Evolutionary conservation across 176 grass and related monocot genomes (phyloP).

Genomic region (Tillandsia leiboldiana): DNA sequence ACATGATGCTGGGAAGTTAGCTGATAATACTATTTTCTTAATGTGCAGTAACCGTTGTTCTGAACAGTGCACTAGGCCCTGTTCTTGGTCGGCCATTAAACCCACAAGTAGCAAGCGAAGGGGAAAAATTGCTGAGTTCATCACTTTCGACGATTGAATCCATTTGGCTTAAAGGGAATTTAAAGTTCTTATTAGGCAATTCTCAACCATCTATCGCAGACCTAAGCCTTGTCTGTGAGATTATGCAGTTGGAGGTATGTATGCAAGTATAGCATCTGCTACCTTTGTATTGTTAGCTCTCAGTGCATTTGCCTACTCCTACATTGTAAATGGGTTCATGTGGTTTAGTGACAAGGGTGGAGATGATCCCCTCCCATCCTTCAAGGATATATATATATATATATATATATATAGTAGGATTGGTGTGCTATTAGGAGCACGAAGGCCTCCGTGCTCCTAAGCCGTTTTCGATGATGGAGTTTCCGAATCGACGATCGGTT

Average conservation of each 20-base stretch:
- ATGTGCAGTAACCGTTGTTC: slow-evolving; percentile 38
- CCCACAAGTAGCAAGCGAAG: slow-evolving; percentile 46
- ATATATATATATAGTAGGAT: too few relatives aligned
- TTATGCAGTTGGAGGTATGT: slow-evolving; percentile 85
- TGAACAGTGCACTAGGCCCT: slow-evolving; percentile 45
- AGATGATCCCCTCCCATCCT: too few relatives aligned
- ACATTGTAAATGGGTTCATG: too few relatives aligned
- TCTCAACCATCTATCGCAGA: slow-evolving; percentile 66
- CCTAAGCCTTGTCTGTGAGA: slow-evolving; percentile 88
- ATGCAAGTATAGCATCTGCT: neutral
- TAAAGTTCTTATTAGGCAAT: slow-evolving; percentile 61
- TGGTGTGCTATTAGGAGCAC: too few relatives aligned
- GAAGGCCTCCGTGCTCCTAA: too few relatives aligned
- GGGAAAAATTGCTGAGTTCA: slow-evolving; percentile 33
- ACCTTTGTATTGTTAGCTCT: neutral
- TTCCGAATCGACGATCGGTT: too few relatives aligned
- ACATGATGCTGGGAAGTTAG: slow-evolving; percentile 4
- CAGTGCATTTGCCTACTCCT: neutral
- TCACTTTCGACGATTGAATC: slow-evolving; percentile 58
- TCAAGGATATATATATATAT: too few relatives aligned
- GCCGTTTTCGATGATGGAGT: too few relatives aligned
- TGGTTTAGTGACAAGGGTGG: too few relatives aligned
- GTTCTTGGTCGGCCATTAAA: slow-evolving; percentile 41
- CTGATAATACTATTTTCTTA: neutral
- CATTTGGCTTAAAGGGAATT: slow-evolving; percentile 54